These are phyloP conservation scores for Fagopyrum homotropicum DNA, from an alignment of 148 eudicot genomes.

Conservation along the genomic window DNA sequence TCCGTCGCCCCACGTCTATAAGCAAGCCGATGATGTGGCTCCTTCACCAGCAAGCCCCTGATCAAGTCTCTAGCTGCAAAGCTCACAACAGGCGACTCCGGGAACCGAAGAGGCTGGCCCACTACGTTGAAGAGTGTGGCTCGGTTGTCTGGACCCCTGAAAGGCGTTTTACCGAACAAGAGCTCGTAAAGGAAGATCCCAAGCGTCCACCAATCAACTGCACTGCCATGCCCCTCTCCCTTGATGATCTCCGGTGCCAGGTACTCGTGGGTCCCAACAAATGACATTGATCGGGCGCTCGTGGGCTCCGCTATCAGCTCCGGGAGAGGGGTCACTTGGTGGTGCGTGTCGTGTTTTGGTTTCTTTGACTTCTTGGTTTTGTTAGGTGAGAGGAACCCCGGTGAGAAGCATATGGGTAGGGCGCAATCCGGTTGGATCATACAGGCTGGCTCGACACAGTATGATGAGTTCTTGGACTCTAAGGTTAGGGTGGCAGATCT, in stretches of 20 bases:
- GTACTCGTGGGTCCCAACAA: conserved; percentile 94
- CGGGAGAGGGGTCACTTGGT: conserved; percentile 58
- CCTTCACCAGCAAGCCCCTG: conserved; percentile 80
- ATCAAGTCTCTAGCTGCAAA: conserved; percentile 92
- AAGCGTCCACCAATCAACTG: conserved; percentile 98
- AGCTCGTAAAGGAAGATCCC: conserved; percentile 88
- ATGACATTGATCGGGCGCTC: conserved; percentile 89
- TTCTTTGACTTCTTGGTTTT: conserved; percentile 57
- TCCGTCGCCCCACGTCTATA: conserved; percentile 95
- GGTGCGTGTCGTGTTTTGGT: conserved; percentile 30
- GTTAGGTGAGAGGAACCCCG: conserved; percentile 40
- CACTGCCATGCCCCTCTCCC: conserved; percentile 95
- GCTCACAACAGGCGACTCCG: conserved; percentile 69
- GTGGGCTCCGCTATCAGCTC: conserved; percentile 94
- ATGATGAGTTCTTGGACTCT: conserved; percentile 52
- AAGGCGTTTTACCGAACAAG: conserved; percentile 75
- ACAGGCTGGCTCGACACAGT: conserved; percentile 73
- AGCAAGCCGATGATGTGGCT: conserved; percentile 89
- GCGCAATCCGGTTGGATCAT: conserved; percentile 60
- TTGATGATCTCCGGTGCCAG: conserved; percentile 86
- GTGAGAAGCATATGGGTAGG: conserved; percentile 73
- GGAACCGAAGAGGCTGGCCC: conserved; percentile 80
- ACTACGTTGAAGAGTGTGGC: conserved; percentile 90
- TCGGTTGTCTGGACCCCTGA: conserved; percentile 68
- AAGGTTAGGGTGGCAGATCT: conserved; percentile 41